Evolutionary conservation across 148 eudicot species (phyloP), one percentile per base, ranked within the genome.

Genomic region (Diospyros kaki): DNA sequence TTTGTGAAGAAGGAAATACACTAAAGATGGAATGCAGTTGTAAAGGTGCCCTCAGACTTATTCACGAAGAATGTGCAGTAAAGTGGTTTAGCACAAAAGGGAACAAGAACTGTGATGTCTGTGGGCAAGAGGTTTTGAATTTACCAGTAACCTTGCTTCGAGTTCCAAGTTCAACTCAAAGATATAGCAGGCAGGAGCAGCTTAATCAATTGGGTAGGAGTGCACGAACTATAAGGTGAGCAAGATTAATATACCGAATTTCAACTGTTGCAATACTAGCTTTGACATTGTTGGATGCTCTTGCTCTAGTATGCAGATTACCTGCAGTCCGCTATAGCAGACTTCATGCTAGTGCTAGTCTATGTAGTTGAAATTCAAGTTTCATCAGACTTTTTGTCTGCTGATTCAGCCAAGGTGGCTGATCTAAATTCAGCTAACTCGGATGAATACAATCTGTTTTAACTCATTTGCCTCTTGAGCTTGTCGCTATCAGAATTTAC

Each of bases 21-120:
- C 82, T 94, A 12, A 92, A 89, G 81, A 86, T 94, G 98, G 98
- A 92, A 78, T 94, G 98, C 86, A 86, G 89, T 79, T 94, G 98
- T 82, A 94, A 92, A 88, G 98, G 98, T 78, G 98, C 88, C 52
- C 97, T 94, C 6, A 87, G 84, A 73, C 90, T 94, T 39, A 81
- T 92, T 73, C 98, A 94, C 75, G 89, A 92, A 84, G 92, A 86
- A 64, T 94, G 98, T 83, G 93, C 94, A 46, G 75, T 92, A 39
- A 90, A 89, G 73, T 94, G 98, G 98, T 92, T 92, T 85, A 86
- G 93, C 78, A 76, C 81, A 40, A 90, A 74, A 83, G 91, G 90
- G 59, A 88, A 87, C 85, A 92, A 83, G 79, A 83, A 28, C 39
- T 94, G 97, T 75, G 98, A 94, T 56, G 92, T 94, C 6, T 94